Percentiles rank a stretch among this genome's conserved stretches.
phyloP scores from a whole-genome alignment of 2,329 filamentous ascomycete genomes.

The Diatrype stigma region DNA sequence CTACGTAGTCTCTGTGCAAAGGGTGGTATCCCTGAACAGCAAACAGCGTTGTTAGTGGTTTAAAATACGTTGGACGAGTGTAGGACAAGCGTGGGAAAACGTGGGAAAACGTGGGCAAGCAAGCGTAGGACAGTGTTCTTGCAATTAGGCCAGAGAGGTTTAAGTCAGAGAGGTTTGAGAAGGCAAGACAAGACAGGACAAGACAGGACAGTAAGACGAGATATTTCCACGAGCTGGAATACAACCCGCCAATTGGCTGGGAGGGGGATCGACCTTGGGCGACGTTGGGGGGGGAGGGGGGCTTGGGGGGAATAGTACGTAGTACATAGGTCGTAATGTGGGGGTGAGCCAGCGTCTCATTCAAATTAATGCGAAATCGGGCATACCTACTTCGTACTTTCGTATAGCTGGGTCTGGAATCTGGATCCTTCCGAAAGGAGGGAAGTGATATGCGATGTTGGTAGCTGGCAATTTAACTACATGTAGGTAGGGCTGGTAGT shows the following conservation, averaged over 20 bases:
- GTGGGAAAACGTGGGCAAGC: no score
- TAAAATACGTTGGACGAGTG: no score
- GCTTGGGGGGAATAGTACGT: not conserved
- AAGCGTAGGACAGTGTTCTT: no score
- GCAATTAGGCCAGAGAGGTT: not conserved
- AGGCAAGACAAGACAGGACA: not conserved
- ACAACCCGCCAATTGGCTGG: not conserved
- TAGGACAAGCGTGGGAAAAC: no score
- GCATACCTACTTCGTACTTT: not conserved
- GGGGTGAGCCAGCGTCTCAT: not conserved
- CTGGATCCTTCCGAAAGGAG: not conserved
- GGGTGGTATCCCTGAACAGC: not conserved
- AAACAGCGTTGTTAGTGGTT: not conserved
- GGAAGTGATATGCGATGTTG: not conserved
- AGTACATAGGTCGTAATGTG: not conserved
- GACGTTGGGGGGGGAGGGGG: not conserved
- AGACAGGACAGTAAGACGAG: not conserved
- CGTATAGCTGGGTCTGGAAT: not conserved
- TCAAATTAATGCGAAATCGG: not conserved
- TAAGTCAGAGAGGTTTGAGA: not conserved
- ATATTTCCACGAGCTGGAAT: not conserved
- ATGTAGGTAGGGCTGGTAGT: no score
- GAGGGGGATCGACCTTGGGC: not conserved
- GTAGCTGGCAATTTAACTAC: no score
- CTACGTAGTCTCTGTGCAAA: not conserved